Percentiles rank a stretch among this genome's conserved stretches.
Evolutionary conservation across 1,284 basidiomycete species (phyloP).

Genomic region (Irpex sp.): DNA sequence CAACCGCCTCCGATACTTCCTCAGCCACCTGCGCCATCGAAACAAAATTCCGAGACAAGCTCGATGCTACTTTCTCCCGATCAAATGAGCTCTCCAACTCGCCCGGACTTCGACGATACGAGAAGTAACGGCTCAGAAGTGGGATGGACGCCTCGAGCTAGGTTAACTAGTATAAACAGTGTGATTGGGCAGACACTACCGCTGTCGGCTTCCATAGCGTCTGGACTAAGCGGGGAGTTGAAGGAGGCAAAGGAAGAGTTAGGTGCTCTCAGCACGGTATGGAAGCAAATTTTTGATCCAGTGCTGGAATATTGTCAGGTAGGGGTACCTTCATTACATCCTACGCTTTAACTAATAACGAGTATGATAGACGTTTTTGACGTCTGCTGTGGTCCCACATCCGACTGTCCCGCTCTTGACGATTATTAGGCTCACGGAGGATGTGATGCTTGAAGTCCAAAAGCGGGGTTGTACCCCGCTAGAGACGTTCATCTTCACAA

Average conservation of each 20-base stretch:
- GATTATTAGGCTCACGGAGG: slow-evolving; percentile 86
- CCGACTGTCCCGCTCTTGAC: slow-evolving; percentile 74
- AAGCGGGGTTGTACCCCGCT: slow-evolving; percentile 74
- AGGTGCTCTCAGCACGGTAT: slow-evolving; percentile 56
- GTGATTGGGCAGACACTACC: slow-evolving; percentile 18
- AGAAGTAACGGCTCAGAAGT: slow-evolving; percentile 8
- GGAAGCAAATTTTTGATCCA: slow-evolving; percentile 91
- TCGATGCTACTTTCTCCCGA: slow-evolving; percentile 38
- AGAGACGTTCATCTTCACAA: slow-evolving; percentile 73
- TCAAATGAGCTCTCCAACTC: slow-evolving; percentile 23
- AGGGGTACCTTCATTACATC: slow-evolving; percentile 19
- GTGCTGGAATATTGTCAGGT: slow-evolving; percentile 82
- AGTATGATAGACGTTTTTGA: slow-evolving; percentile 57
- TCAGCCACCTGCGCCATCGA: slow-evolving; percentile 1
- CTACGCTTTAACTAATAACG: background rate
- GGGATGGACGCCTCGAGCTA: slow-evolving; percentile 19
- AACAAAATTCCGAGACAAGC: slow-evolving; percentile 30
- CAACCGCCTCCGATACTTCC: slow-evolving; percentile 24
- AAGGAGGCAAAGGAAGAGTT: slow-evolving; percentile 50
- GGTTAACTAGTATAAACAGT: slow-evolving; percentile 26
- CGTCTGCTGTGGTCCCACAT: slow-evolving; percentile 61
- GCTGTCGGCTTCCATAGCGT: slow-evolving; percentile 10
- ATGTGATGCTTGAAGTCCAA: slow-evolving; percentile 69
- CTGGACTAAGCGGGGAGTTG: background rate
- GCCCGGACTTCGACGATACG: slow-evolving; percentile 27